A percentile compares a stretch with the other conserved stretches of the same genome.
Evolutionary conservation across 805 yeast genomes (phyloP).

Genomic region (Teunomyces tritomae): DNA sequence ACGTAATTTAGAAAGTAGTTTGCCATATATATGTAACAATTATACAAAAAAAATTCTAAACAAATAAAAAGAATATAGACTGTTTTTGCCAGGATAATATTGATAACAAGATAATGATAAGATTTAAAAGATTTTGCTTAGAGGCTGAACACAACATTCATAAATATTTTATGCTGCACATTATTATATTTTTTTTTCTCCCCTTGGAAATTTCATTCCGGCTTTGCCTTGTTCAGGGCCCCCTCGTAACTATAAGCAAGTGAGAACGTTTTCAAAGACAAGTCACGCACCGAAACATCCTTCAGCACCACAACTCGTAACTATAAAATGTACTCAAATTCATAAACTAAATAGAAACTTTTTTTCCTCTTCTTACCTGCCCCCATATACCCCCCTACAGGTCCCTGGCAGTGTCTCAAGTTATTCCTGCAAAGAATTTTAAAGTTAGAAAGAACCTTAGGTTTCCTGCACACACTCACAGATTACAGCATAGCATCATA

Average conservation of each 20-base stretch:
- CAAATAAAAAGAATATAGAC: too few relatives aligned
- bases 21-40: too few relatives aligned
- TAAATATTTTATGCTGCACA: slow-evolving; percentile 1
- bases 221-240: not conserved
- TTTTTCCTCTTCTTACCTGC: not conserved
- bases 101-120: not conserved
- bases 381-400: too few relatives aligned
- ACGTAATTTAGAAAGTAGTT: too few relatives aligned
- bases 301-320: not conserved
- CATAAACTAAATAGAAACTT: not conserved
- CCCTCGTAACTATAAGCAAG: not conserved
- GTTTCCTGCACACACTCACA: not conserved
- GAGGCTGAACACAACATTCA: slow-evolving; percentile 14
- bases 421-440: too few relatives aligned
- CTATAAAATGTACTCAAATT: not conserved
- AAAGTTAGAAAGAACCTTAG: not conserved
- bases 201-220: not conserved
- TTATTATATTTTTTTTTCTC: not conserved
- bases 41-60: too few relatives aligned
- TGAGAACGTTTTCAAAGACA: not conserved
- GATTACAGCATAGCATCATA: not conserved
- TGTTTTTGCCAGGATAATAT: not conserved
- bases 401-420: too few relatives aligned
- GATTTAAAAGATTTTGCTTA: not conserved
- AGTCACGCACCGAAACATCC: not conserved